Base-by-base conservation (phyloP, 345 rosid genomes). In the Linum usitatissimum region DNA sequence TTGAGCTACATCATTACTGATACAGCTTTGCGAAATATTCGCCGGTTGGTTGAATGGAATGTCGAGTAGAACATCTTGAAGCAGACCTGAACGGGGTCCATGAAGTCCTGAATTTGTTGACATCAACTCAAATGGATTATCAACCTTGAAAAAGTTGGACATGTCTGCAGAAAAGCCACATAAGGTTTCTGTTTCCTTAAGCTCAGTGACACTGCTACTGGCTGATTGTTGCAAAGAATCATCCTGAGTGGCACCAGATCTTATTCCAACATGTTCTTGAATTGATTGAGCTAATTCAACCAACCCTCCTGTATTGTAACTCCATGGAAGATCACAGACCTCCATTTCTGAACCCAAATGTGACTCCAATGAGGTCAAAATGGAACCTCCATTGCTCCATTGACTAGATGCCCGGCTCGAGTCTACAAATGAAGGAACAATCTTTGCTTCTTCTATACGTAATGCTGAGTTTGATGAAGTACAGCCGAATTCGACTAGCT, bases 121-220 rank as follows among this genome's bases (percentile, higher is more conserved):
- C 61, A 84, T 81, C 76, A 79, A 78, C 73, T 77, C 77, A 63
- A 77, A 78, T 12, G 80, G 77, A 76, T 81, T 81, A 51, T 84
- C 88, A 48, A 70, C 31, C 60, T 69, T 55, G 71, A 64, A 70
- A 59, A 79, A 78, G 70, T 70, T 74, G 59, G 85, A 81, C 62
- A 79, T 59, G 62, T 81, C 80, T 19, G 76, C 51, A 2, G 70
- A 42, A 57, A 73, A 76, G 69, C 75, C 81, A 14, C 64, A 71
- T 64, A 59, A 56, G 62, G 53, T 62, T 57, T 70, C 64, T 42
- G 58, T 66, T 56, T 66, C 77, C 0, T 69, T 58, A 72, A 74
- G 74, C 53, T 57, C 64, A 59, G 36, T 28, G 3, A 36, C 66
- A 30, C 67, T 39, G 20, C 18, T 18, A 8, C 18, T 18, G 20